Percentiles rank a stretch among this genome's conserved stretches.
Conservation (phyloP, 139 green algal genomes). For the Yamagishiella unicocca region DNA sequence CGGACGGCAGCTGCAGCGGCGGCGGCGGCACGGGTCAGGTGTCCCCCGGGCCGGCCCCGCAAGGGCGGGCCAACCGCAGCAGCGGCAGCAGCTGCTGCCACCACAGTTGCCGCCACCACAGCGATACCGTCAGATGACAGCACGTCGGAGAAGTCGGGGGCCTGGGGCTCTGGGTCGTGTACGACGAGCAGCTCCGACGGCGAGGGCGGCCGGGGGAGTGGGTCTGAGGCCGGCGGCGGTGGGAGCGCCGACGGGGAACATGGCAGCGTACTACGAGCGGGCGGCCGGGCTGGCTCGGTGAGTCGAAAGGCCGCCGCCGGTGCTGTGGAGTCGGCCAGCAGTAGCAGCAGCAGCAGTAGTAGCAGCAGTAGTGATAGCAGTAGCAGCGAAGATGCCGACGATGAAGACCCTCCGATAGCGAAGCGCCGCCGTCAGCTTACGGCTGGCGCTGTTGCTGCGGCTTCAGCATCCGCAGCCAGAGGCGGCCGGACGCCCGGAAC, state of each 20-base stretch:
- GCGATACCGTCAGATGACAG: too few species aligned
- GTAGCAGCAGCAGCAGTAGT: conserved; percentile 16
- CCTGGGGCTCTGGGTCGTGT: too few species aligned
- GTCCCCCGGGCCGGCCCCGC: too few species aligned
- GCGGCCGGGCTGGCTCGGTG: too few species aligned
- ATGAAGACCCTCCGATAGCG: neutral
- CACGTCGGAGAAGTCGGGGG: too few species aligned
- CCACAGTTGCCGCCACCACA: too few species aligned
- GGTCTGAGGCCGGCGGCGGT: neutral
- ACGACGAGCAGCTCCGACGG: too few species aligned
- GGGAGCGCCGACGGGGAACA: neutral
- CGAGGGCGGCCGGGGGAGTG: too few species aligned
- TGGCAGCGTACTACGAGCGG: too few species aligned
- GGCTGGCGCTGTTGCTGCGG: neutral
- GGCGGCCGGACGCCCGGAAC: neutral
- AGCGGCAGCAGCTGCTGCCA: too few species aligned
- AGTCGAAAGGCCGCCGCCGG: neutral
- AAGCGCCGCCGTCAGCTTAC: too few species aligned
- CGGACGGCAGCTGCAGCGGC: neutral
- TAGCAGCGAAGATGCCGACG: neutral
- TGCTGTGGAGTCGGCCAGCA: neutral
- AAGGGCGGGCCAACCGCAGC: too few species aligned
- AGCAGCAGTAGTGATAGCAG: neutral
- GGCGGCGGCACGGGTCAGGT: neutral
- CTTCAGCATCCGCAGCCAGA: neutral